Conservation (phyloP, 2,329 filamentous ascomycete genomes). For the Eutypella sp. region DNA sequence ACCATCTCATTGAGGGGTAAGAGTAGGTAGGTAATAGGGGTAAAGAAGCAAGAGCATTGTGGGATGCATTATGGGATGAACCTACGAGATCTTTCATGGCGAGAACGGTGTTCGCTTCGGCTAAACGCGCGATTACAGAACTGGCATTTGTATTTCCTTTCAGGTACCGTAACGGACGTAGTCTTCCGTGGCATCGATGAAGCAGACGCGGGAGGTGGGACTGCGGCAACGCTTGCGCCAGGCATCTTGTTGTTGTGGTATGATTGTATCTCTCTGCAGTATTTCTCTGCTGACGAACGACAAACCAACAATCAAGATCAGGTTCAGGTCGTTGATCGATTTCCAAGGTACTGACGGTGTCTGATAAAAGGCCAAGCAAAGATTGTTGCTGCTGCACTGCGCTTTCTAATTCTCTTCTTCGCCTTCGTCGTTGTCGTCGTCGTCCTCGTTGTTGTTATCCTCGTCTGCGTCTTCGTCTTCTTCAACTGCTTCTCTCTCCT, state of each 20-base stretch:
- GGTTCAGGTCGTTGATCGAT: too few relatives aligned
- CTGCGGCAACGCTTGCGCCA: slow-evolving; percentile 63
- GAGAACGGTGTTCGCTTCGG: slow-evolving; percentile 91
- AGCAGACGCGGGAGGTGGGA: slow-evolving; percentile 54
- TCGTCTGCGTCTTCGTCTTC: background rate
- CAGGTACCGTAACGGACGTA: slow-evolving; percentile 64
- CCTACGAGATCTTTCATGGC: slow-evolving; percentile 98
- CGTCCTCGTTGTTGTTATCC: too few relatives aligned
- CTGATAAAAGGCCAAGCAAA: too few relatives aligned
- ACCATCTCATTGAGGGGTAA: too few relatives aligned
- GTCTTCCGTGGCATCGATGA: slow-evolving; percentile 72
- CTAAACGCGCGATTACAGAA: slow-evolving; percentile 98
- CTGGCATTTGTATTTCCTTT: slow-evolving; percentile 99
- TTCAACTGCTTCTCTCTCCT: background rate
- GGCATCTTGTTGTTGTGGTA: slow-evolving; percentile 53
- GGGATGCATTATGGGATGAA: slow-evolving; percentile 29
- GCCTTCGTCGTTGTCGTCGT: too few relatives aligned
- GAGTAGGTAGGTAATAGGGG: background rate
- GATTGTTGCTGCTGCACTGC: background rate
- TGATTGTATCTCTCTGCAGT: slow-evolving; percentile 3
- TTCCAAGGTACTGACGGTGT: background rate
- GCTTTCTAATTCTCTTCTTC: background rate
- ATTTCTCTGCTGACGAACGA: background rate
- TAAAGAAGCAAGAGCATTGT: slow-evolving; percentile 19
- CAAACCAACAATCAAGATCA: too few relatives aligned